Evolutionary conservation across 2,329 filamentous ascomycete genomes (phyloP).

Genomic region (Xylariaceae sp.): DNA sequence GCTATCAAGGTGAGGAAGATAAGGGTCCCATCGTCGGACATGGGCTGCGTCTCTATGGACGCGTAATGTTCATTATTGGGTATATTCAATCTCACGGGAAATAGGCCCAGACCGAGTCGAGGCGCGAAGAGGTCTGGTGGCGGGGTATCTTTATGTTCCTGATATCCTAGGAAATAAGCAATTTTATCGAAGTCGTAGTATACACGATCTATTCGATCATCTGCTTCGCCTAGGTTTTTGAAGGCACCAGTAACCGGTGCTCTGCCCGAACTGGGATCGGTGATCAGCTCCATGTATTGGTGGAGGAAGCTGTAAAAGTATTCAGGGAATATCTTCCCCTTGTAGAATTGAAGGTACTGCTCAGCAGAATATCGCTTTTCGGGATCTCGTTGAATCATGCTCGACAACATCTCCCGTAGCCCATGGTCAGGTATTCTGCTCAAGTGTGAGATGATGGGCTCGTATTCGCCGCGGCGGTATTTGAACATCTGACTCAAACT

Average conservation of each 20-base stretch:
- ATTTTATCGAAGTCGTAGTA: constrained; percentile 98
- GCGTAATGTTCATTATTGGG: constrained; percentile 75
- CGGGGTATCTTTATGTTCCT: constrained; percentile 40
- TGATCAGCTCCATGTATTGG: constrained; percentile 95
- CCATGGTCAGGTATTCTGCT: constrained; percentile 83
- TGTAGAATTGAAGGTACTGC: constrained; percentile 89
- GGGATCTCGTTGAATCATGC: constrained; percentile 95
- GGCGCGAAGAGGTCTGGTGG: constrained; percentile 36
- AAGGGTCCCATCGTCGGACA: constrained; percentile 80
- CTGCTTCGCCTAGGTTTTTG: constrained; percentile 76
- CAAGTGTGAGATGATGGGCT: constrained; percentile 74
- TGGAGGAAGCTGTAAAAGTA: constrained; percentile 98
- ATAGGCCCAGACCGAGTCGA: constrained; percentile 55
- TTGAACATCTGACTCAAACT: constrained; percentile 94
- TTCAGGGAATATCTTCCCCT: constrained; percentile 83
- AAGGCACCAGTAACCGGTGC: constrained; percentile 61
- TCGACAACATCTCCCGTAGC: constrained; percentile 79
- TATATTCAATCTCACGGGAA: constrained; percentile 80
- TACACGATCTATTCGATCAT: constrained; percentile 89
- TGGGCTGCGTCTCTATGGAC: constrained; percentile 53
- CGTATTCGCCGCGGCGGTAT: constrained; percentile 88
- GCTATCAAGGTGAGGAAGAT: constrained; percentile 88
- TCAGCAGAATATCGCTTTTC: constrained; percentile 89
- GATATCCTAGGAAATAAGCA: constrained; percentile 82
- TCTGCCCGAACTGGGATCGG: constrained; percentile 78